A percentile compares a stretch with the other conserved stretches of the same genome.
Conservation (phyloP, 2,329 filamentous ascomycete species). For the Botrytis tulipae region DNA sequence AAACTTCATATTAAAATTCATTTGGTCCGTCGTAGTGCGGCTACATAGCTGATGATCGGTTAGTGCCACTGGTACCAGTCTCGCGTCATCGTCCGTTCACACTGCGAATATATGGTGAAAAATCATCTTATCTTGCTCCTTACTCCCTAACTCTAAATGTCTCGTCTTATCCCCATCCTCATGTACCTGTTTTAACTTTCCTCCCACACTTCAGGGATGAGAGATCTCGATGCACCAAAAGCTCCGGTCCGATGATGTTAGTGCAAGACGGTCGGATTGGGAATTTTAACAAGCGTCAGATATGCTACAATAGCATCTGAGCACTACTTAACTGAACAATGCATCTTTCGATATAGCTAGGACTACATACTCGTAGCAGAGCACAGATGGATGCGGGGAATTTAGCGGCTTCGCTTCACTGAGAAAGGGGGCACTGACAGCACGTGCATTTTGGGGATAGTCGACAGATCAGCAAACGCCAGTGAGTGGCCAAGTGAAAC, state of each 20-base stretch:
- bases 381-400: neutral
- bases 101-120: neutral
- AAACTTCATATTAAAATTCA: neutral
- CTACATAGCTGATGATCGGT: neutral
- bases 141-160: neutral
- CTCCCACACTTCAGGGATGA: neutral
- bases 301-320: neutral
- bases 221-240: neutral
- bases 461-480: neutral
- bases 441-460: neutral
- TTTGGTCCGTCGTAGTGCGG: neutral
- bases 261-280: neutral
- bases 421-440: neutral
- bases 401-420: neutral
- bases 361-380: neutral
- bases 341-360: neutral
- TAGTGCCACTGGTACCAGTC: neutral
- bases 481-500: neutral
- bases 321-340: neutral
- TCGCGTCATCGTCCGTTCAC: neutral
- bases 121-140: neutral
- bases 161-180: neutral
- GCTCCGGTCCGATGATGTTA: neutral
- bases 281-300: neutral
- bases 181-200: neutral